phyloP scores from a whole-genome alignment of 768 basidiomycete species.

The Amanita molliuscula region DNA sequence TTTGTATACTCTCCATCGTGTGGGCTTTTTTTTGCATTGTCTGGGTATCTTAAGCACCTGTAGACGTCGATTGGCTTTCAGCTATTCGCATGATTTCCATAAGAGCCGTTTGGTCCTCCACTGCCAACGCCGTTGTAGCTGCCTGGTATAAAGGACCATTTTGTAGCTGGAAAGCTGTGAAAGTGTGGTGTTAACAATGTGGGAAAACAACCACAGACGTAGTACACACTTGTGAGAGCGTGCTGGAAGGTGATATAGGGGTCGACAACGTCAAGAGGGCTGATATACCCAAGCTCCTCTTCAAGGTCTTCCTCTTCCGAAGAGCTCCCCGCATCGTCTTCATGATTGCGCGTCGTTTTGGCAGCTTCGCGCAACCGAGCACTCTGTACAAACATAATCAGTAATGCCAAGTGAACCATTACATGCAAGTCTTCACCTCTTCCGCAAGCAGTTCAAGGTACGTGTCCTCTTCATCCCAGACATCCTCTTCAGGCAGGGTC shows the following conservation, averaged over 20 bases:
- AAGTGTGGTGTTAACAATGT: slow-evolving; percentile 6
- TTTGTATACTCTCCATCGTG: not conserved
- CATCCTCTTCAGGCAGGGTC: slow-evolving; percentile 48
- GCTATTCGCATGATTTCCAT: slow-evolving; percentile 82
- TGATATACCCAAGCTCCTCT: slow-evolving; percentile 82
- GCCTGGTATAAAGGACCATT: slow-evolving; percentile 60
- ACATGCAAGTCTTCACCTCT: slow-evolving; percentile 38
- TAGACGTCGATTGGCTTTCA: slow-evolving; percentile 25
- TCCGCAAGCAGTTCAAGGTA: slow-evolving; percentile 81
- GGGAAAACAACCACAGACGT: not conserved
- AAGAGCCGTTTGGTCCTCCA: slow-evolving; percentile 70
- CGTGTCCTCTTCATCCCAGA: slow-evolving; percentile 85
- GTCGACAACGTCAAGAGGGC: slow-evolving; percentile 71
- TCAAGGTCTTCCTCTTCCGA: slow-evolving; percentile 53
- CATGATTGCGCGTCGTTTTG: slow-evolving; percentile 36
- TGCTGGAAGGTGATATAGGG: slow-evolving; percentile 72
- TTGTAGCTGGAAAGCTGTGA: slow-evolving; percentile 64
- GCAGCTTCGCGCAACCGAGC: slow-evolving; percentile 61
- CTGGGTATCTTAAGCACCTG: not conserved
- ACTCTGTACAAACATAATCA: slow-evolving; percentile 31
- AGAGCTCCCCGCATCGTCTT: slow-evolving; percentile 41
- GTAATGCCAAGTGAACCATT: not conserved
- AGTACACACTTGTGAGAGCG: slow-evolving; percentile 57
- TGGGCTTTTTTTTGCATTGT: not conserved
- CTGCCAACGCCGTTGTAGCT: slow-evolving; percentile 57